These are phyloP conservation scores for Xylaria venustula DNA, from an alignment of 495 filamentous ascomycete genomes.

Conservation along the genomic window DNA sequence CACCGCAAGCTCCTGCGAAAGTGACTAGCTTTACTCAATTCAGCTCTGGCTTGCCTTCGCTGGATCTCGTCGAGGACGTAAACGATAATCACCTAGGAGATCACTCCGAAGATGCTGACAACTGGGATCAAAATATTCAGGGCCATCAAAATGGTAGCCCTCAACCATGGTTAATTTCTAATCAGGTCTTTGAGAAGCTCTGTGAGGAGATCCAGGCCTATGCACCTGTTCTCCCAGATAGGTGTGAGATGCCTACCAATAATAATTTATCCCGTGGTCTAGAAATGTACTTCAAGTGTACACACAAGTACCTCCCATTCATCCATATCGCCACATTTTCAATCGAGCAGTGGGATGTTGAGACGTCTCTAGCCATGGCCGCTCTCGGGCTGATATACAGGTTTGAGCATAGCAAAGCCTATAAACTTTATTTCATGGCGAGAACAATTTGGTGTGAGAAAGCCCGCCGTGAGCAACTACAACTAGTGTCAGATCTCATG, in stretches of 20 bases:
- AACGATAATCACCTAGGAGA: background rate
- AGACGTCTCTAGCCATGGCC: constrained; percentile 47
- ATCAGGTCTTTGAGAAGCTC: constrained; percentile 47
- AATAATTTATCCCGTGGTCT: constrained; percentile 48
- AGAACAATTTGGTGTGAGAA: constrained; percentile 49
- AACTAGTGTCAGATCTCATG: constrained; percentile 36
- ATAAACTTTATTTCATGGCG: constrained; percentile 44
- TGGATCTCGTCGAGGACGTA: background rate
- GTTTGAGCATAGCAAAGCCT: constrained; percentile 50
- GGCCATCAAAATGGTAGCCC: background rate
- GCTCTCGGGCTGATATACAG: constrained; percentile 52
- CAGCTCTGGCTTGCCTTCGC: background rate
- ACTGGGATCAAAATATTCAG: background rate
- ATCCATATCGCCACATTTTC: constrained; percentile 50
- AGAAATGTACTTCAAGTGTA: constrained; percentile 49
- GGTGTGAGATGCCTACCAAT: constrained; percentile 48
- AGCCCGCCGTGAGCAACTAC: constrained; percentile 45
- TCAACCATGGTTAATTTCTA: constrained; percentile 50
- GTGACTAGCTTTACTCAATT: background rate
- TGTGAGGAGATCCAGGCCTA: constrained; percentile 49
- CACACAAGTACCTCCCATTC: constrained; percentile 52
- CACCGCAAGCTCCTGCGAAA: constrained; percentile 9
- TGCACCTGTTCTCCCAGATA: constrained; percentile 46
- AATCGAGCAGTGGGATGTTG: constrained; percentile 43
- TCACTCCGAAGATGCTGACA: background rate